phyloP scores from a whole-genome alignment of 129 eudicot genomes.

The Heracleum sosnowskyi region DNA sequence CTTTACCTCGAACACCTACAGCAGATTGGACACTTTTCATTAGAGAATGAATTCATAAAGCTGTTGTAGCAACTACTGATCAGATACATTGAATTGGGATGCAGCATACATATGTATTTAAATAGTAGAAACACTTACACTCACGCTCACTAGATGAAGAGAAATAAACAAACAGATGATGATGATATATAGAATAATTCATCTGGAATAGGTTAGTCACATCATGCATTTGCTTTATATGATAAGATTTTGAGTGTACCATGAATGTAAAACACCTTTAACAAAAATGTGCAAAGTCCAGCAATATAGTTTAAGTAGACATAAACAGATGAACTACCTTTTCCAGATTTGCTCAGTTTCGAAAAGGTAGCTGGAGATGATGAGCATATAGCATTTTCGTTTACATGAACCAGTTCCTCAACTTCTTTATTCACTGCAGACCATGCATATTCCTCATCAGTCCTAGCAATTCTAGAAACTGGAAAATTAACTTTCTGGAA shows the following conservation, averaged over 20 bases:
- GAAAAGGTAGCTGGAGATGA: constrained; percentile 23
- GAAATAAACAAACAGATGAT: neutral
- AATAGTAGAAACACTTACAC: neutral
- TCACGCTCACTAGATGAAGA: neutral
- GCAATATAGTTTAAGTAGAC: neutral
- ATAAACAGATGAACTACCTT: constrained; percentile 26
- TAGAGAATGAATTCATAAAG: constrained; percentile 16
- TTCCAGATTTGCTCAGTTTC: constrained; percentile 32
- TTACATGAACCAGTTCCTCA: constrained; percentile 31
- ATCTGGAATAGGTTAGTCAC: neutral
- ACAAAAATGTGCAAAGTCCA: neutral
- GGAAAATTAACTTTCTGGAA: constrained; percentile 23
- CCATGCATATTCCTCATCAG: constrained; percentile 36
- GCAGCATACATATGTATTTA: constrained; percentile 3
- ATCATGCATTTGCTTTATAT: neutral
- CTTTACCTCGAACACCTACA: constrained; percentile 51
- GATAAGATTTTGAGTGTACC: neutral
- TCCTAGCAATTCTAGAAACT: constrained; percentile 18
- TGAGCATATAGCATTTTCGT: constrained; percentile 24
- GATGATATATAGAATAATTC: neutral
- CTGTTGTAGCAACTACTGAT: neutral
- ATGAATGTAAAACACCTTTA: neutral
- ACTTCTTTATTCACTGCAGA: constrained; percentile 40
- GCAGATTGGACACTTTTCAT: constrained; percentile 9
- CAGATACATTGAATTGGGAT: neutral